Conservation (phyloP, 2,329 filamentous ascomycete genomes). For the Verruconis gallopava region DNA sequence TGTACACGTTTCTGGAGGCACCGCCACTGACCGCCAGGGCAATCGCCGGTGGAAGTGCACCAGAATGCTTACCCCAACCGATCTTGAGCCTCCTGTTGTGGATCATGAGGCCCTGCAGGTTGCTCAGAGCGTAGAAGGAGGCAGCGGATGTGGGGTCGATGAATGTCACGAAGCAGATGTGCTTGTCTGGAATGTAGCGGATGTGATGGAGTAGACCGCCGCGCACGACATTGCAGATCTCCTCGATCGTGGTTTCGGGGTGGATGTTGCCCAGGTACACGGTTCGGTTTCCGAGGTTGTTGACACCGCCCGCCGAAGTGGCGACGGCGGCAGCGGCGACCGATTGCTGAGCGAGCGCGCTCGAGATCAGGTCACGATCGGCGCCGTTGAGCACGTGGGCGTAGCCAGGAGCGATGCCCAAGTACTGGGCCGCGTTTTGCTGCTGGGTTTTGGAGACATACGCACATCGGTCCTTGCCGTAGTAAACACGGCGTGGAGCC, state of each 20-base stretch:
- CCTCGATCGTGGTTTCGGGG: conserved; percentile 95
- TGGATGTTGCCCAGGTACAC: conserved; percentile 99
- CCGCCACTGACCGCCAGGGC: conserved; percentile 91
- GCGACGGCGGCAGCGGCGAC: conserved; percentile 93
- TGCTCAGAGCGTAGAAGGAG: conserved; percentile 95
- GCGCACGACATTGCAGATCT: conserved; percentile 97
- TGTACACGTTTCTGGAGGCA: conserved; percentile 95
- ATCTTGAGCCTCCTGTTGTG: conserved; percentile 97
- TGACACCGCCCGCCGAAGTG: conserved; percentile 89
- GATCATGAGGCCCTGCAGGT: conserved; percentile 96
- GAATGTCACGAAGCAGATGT: conserved; percentile 99
- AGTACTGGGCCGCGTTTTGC: conserved; percentile 95
- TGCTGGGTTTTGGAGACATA: conserved; percentile 99
- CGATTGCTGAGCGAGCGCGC: conserved; percentile 90
- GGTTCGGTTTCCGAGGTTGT: conserved; percentile 93
- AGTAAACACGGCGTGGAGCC: conserved; percentile 87
- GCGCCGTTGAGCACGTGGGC: conserved; percentile 92
- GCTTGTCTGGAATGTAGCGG: conserved; percentile 98
- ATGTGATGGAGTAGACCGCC: conserved; percentile 95
- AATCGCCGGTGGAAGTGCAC: conserved; percentile 87
- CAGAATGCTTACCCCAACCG: conserved; percentile 98
- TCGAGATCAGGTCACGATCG: conserved; percentile 92
- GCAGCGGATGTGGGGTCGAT: conserved; percentile 96
- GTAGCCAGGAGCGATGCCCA: conserved; percentile 92
- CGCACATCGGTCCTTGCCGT: conserved; percentile 94